Evolutionary conservation across 2,329 filamentous ascomycete species (phyloP).

Genomic region (Chrysoporthe puriensis): DNA sequence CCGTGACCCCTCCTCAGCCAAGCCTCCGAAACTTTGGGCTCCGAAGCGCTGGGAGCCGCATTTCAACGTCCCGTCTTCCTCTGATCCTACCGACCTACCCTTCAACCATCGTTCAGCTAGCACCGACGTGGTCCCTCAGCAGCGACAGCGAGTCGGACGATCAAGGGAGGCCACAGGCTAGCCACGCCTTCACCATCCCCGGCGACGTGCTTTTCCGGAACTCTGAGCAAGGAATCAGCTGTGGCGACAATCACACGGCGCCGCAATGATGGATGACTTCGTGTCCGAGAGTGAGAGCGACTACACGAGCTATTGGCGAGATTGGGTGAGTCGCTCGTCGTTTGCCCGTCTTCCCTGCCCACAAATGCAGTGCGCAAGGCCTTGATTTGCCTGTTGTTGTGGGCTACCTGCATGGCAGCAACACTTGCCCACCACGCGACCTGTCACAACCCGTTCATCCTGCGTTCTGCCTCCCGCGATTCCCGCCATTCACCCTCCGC

Average conservation of each 20-base stretch:
- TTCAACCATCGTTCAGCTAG: neutral
- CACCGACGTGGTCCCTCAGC: neutral
- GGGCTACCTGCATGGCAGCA: constrained; percentile 9
- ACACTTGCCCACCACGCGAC: constrained; percentile 8
- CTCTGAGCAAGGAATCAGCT: neutral
- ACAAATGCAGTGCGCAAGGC: neutral
- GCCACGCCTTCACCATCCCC: neutral
- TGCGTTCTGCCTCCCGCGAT: neutral
- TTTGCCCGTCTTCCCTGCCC: neutral
- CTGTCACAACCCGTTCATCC: neutral
- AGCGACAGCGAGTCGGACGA: neutral
- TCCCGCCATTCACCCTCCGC: neutral
- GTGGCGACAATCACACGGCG: neutral
- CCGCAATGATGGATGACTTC: constrained; percentile 84
- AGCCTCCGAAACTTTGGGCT: neutral
- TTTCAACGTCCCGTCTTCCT: neutral
- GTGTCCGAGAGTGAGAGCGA: constrained; percentile 98
- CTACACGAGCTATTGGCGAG: constrained; percentile 98
- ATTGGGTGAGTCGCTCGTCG: constrained; percentile 76
- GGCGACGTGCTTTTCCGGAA: neutral
- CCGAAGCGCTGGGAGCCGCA: neutral
- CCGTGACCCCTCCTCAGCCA: constrained; percentile 3
- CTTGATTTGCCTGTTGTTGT: constrained; percentile 9
- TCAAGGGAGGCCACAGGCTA: neutral
- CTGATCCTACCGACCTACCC: neutral